These are phyloP conservation scores for Neofusicoccum kwambonambiense DNA, from an alignment of 2,329 filamentous ascomycete species.

Conservation along the genomic window DNA sequence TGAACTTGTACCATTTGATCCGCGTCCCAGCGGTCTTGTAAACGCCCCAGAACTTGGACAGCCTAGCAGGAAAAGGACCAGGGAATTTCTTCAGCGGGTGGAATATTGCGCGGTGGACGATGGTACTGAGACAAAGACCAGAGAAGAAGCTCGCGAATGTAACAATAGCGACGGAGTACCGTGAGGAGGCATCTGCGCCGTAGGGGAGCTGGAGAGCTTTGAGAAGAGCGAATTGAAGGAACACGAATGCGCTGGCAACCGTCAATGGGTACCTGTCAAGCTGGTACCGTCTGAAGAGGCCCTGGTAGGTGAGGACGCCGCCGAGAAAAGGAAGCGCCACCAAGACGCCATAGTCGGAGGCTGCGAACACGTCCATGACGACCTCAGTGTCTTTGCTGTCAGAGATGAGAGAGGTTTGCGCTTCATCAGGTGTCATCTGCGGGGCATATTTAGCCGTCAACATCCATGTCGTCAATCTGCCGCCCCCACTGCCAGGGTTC, in stretches of 20 bases:
- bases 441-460: not conserved
- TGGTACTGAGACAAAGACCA: not conserved
- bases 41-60: conserved; percentile 15
- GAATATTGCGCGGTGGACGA: conserved; percentile 10
- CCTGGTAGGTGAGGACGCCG: not conserved
- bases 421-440: not conserved
- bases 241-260: not conserved
- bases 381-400: not conserved
- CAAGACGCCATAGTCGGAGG: not conserved
- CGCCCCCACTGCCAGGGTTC: not conserved
- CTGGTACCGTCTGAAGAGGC: conserved; percentile 4
- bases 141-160: not conserved
- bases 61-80: not conserved
- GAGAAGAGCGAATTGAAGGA: not conserved
- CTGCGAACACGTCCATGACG: not conserved
- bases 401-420: not conserved
- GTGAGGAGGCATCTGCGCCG: not conserved
- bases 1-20: not conserved
- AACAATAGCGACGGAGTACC: not conserved
- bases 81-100: conserved; percentile 14
- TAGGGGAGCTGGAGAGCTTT: not conserved
- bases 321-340: not conserved
- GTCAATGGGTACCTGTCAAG: conserved; percentile 2
- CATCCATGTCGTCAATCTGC: not conserved
- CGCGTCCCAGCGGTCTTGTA: not conserved